Base-by-base conservation (phyloP, 106 monocot genomes). In the Xerophyta viscosa region DNA sequence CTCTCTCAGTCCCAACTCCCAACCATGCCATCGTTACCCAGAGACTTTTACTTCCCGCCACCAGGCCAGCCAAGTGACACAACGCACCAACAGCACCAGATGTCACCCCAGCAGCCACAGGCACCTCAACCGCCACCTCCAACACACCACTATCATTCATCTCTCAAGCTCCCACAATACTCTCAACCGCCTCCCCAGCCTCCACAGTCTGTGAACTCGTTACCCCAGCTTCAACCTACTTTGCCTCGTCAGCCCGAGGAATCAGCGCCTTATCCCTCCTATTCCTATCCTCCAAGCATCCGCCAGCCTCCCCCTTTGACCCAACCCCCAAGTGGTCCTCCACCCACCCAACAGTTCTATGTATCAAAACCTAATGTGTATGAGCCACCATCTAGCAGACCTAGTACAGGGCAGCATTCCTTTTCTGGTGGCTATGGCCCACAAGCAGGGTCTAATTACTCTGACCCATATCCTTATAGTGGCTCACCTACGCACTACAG, bases 401-500 rank as follows among this genome's bases (percentile, higher is more conserved):
- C 66, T 1, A 50, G 58, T 52, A 77, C 62, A 3, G 78, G 70
- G 8, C 77, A 42, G 22, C 25, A 64, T 3, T 58, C 65, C 2
- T 59, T 59, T 46, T 37, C 75, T 47, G 20, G 77, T 19, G 67
- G 70, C 26, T 87, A 75, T 53, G 61, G 64, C 18, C 43, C 68
- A 23, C 60, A 36, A 24, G 11, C 30, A 0, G 80, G 69, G 17
- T 46, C 66, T 46, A 28, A 50, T 25, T 75, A 64, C 57, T 33
- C 78, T 15, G 76, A 92, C 19, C 19, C 56, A 24, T 92, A 82
- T 45, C 28, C 58, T 8, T 69, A 75, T 22, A 53, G 70, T 12
- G 84, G 81, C 11, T 77, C 80, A 8, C 81, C 72, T 29, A 73
- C 81, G 10, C 67, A 78, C 48, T 63, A 57, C 33, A 73, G 66